Evolutionary conservation across 2,329 filamentous ascomycete species (phyloP), one percentile per base, ranked within the genome.

Genomic region (Trichoderma breve): DNA sequence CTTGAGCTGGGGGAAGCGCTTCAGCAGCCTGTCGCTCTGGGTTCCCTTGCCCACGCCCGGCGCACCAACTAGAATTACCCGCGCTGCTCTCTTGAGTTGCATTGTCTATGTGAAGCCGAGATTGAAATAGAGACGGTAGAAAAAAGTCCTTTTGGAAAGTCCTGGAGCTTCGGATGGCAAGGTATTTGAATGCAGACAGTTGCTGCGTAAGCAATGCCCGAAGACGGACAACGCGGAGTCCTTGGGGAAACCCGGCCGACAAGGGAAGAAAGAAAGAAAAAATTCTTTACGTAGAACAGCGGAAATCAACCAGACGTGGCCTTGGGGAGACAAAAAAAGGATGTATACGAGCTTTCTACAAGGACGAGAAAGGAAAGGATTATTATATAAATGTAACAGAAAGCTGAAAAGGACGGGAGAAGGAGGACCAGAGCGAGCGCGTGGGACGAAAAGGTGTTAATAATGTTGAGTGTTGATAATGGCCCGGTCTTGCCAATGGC

Each of bases 21-120:
- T 86, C 76, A 98, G 90, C 74, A 99, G 86, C 73, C 96, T 90
- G 81, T 97, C 93, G 66, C 93, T 94, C 84, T 99, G 96, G 3
- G 96, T 99, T 74, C 95, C 96, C 82, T 99, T 99, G 74, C 96
- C 96, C 71, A 97, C 96, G 72, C 95, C 95, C n/a, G 96, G 96
- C 67, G 95, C 95, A 77, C 96, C 96, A 77, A 99, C 90, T 76
- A 99, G 90, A 79, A 99, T 98, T 74, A 98, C 91, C 74, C 96
- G 92, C 70, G 96, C 96, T 72, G 96, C 95, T 83, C 88, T 91
- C 75, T 87, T 88, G 79, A 97, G 89, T 83, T 89, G 86, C 89
- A 91, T 91, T 39, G 51, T 39, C 30, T 39, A 28, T 39, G 9
- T 39, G 30, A 26, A 57, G 64, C 30, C 32, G 65, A 43, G 4